These are phyloP conservation scores for Thalassiosira livingstoniorum DNA, from an alignment of 352 stramenopile species.

Conservation along the genomic window DNA sequence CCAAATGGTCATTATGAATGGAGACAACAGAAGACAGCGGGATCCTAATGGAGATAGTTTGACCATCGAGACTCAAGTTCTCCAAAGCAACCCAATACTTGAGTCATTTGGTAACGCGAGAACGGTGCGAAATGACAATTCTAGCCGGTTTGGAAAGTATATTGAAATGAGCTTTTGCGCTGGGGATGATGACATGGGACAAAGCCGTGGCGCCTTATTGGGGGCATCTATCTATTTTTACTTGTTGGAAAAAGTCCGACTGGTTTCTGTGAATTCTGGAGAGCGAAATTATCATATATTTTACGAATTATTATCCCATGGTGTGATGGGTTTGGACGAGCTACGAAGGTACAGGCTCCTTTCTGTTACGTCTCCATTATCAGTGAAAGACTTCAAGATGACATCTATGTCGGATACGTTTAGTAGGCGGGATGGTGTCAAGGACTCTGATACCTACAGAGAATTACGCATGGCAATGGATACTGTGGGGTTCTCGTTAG, in stretches of 20 bases:
- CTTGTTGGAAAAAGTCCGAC: constrained; percentile 93
- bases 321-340: constrained; percentile 2
- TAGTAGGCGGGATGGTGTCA: constrained; percentile 80
- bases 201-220: constrained; percentile 68
- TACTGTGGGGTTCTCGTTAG: constrained; percentile 70
- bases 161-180: constrained; percentile 96
- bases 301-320: constrained; percentile 90
- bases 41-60: constrained; percentile 18
- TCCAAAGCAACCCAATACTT: constrained; percentile 94
- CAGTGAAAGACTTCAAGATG: constrained; percentile 78
- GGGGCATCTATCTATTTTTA: constrained; percentile 87
- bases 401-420: constrained; percentile 78
- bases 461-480: constrained; percentile 73
- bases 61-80: constrained; percentile 90
- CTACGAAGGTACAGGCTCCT: neutral
- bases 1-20: constrained; percentile 1
- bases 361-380: constrained; percentile 24
- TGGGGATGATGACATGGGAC: constrained; percentile 80
- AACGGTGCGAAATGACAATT: constrained; percentile 97
- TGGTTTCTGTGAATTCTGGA: constrained; percentile 91
- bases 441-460: constrained; percentile 75
- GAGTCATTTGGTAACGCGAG: constrained; percentile 93
- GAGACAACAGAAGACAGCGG: neutral
- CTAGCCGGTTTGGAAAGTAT: constrained; percentile 96
- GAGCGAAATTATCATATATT: constrained; percentile 98